Evolutionary conservation across 768 basidiomycete genomes (phyloP).

Genomic region (Paxillus rubicundulus): DNA sequence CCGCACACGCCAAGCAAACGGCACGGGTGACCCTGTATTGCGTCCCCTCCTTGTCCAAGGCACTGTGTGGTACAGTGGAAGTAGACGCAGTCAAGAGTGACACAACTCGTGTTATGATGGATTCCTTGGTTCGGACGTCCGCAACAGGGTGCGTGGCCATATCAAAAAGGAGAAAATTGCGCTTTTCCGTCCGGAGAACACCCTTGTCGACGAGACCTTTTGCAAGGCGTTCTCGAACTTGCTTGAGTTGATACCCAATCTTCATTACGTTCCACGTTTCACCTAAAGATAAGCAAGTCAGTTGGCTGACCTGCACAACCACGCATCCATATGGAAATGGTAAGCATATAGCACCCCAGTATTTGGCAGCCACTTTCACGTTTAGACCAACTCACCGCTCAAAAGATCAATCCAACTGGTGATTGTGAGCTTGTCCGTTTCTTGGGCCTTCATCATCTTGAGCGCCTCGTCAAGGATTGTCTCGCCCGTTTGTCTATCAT

Average conservation of each 20-base stretch:
- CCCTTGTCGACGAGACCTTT: slow-evolving; percentile 99
- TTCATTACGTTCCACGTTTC: slow-evolving; percentile 99
- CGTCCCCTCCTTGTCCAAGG: slow-evolving; percentile 73
- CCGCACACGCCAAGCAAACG: slow-evolving; percentile 84
- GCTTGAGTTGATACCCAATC: slow-evolving; percentile 98
- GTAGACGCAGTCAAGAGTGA: slow-evolving; percentile 81
- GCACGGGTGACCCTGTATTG: slow-evolving; percentile 80
- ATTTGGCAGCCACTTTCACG: neutral
- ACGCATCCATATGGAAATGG: neutral
- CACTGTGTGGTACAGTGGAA: slow-evolving; percentile 69
- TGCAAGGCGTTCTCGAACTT: slow-evolving; percentile 95
- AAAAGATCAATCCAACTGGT: slow-evolving; percentile 95
- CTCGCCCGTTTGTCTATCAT: slow-evolving; percentile 91
- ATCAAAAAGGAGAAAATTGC: slow-evolving; percentile 97
- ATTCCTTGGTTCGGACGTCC: slow-evolving; percentile 87
- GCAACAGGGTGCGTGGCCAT: slow-evolving; percentile 99
- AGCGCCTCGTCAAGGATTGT: slow-evolving; percentile 95
- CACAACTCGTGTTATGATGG: slow-evolving; percentile 72
- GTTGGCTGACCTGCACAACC: neutral
- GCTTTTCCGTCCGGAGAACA: slow-evolving; percentile 96
- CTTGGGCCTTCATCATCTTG: slow-evolving; percentile 89
- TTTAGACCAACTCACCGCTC: slow-evolving; percentile 61
- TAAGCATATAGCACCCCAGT: neutral
- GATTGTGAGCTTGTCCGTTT: slow-evolving; percentile 53
- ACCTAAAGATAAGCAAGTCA: slow-evolving; percentile 45